Base-by-base conservation (phyloP, 495 filamentous ascomycete species). In the Penicillium subrubescens region DNA sequence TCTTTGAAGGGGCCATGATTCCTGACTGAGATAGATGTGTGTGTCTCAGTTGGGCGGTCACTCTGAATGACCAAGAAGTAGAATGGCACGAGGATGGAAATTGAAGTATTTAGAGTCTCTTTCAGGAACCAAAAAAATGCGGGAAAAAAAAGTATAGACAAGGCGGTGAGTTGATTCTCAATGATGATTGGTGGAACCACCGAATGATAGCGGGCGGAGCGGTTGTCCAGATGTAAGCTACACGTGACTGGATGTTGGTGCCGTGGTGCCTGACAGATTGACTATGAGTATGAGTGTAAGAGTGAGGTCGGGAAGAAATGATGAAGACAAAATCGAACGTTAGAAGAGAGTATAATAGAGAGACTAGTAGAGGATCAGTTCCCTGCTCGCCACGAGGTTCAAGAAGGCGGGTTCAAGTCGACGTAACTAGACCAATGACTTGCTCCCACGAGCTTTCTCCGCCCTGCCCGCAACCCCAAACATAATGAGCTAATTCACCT, bases 1-100 rank as follows among this genome's bases (percentile, higher is more conserved):
- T 70, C 48, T 79, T 76, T 7, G 48, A 29, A 21, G 73, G 59
- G 14, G 73, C 77, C 81, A 83, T 83, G 33, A 23, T 73, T 63
- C 48, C 44, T 31, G 61, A 23, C 4, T 11, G 27, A 55, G 6
- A 19, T 21, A 7, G n/a, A 17, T 19, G n/a, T 8, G 8, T 11
- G 27, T 14, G 15, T 35, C 43, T 10, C 21, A 31, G 50, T 7
- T 25, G 29, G 21, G 25, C 8, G 55, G 17, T 39, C 27, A 8
- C 6, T 10, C n/a, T 12, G n/a, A 34, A 33, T n/a, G 23, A 29
- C 43, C 31, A 15, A 39, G 35, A 37, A 65, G 34, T 17, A 43
- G 19, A 41, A 44, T 23, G 48, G 37, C 31, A 58, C 62, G n/a
- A 17, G n/a, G 39, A 41, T 21, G 48, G 23, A 50, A 62, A 56